Base-by-base conservation (phyloP, 306 rosid genomes). In the Dryas alaskensis region DNA sequence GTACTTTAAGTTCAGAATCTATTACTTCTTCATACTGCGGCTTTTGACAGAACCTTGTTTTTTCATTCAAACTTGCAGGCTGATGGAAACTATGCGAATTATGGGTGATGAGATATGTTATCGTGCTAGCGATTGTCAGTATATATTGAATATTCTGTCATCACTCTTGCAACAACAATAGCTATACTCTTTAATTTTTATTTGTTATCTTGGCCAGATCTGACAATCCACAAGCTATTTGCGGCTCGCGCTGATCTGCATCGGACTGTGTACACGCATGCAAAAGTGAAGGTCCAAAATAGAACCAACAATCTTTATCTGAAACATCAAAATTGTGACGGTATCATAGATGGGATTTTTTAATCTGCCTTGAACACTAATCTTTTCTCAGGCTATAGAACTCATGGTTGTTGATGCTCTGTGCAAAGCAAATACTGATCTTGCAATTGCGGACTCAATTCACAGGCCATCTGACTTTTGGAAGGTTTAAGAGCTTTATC, bases 391-490 rank as follows among this genome's bases (percentile, higher is more conserved):
- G 98, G 96, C 96, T 60, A 77, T 91, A 59, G 98, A 91, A 80
- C 96, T 89, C 78, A 94, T 94, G 97, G 77, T 87, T 64, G 87
- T 88, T 61, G 98, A 94, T 84, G 97, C 96, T 75, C 85, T 94
- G 76, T 49, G 84, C 67, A 81, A 76, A 66, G 96, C 97, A 65
- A 88, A 89, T 75, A 80, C 70, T 76, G 85, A 70, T 72, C 69
- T 91, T 75, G 80, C 74, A 46, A 85, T 94, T 78, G 80, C 90
- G 16, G 78, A 85, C 50, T 73, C 74, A 79, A 82, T 88, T 73
- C 75, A 53, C 13, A 51, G 84, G 60, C 89, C 97, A 55, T 81
- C 88, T 17, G 85, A 81, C 51, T 91, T 91, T 79, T 91, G 97
- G 97, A 91, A 94, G 98, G 98, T 94, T 72, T 50, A 27, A 73